Evolutionary conservation across 352 stramenopile genomes (phyloP).

Genomic region (Globisporangium echinulatum): DNA sequence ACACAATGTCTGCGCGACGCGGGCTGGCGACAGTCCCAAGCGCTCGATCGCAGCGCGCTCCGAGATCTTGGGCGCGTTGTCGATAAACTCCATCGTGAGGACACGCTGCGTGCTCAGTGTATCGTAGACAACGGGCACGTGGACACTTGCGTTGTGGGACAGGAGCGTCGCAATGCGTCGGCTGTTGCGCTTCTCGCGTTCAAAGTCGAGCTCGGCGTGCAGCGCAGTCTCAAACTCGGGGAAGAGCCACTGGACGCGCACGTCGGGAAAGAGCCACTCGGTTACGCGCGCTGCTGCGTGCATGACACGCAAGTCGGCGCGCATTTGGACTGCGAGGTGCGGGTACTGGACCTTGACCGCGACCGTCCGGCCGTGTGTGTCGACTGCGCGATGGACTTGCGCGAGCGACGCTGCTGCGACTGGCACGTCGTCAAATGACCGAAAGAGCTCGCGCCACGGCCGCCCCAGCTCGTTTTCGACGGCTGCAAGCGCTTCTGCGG

Average conservation of each 20-base stretch:
- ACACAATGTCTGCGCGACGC: constrained; percentile 85
- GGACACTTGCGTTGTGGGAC: constrained; percentile 42
- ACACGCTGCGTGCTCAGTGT: constrained; percentile 86
- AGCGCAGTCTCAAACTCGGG: constrained; percentile 91
- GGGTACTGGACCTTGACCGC: constrained; percentile 97
- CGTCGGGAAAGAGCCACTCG: constrained; percentile 86
- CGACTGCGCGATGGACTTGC: constrained; percentile 93
- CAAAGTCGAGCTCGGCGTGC: constrained; percentile 74
- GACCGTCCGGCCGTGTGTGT: constrained; percentile 81
- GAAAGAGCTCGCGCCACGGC: constrained; percentile 84
- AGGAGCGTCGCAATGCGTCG: constrained; percentile 57
- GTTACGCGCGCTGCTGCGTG: constrained; percentile 45
- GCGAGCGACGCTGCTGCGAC: constrained; percentile 95
- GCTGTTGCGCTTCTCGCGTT: constrained; percentile 80
- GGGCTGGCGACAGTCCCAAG: constrained; percentile 68
- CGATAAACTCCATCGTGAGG: constrained; percentile 97
- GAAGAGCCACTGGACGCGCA: constrained; percentile 92
- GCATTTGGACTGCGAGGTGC: constrained; percentile 76
- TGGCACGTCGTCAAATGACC: constrained; percentile 86
- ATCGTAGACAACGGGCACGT: constrained; percentile 84
- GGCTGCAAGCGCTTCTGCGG: constrained; percentile 35
- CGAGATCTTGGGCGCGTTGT: constrained; percentile 91
- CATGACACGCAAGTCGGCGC: constrained; percentile 69
- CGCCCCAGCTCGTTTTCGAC: constrained; percentile 58
- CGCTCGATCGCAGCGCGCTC: constrained; percentile 78